phyloP scores from a whole-genome alignment of 2,329 filamentous ascomycete genomes.

The Aspergillus versicolor region DNA sequence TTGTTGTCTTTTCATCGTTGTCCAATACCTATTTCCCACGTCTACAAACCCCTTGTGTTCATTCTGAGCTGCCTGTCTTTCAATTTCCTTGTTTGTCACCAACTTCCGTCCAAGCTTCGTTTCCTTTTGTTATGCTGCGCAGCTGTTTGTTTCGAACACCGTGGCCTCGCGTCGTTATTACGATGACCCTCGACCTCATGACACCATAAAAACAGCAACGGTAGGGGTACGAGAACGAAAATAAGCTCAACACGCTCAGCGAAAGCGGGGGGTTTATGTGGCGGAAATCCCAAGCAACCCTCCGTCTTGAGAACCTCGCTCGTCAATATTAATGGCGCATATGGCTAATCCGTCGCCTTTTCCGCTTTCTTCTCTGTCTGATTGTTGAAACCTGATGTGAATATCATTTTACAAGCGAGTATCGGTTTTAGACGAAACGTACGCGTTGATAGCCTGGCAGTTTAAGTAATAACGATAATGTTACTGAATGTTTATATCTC shows the following conservation, averaged over 20 bases:
- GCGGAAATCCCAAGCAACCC: not conserved
- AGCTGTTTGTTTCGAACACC: conserved; percentile 2
- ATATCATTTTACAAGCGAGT: conserved; percentile 11
- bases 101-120: conserved; percentile 19
- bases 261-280: not conserved
- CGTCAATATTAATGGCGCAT: not conserved
- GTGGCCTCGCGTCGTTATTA: conserved; percentile 10
- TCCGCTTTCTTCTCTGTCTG: conserved; percentile 6
- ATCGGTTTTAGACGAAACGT: conserved; percentile 16
- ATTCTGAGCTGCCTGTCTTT: conserved; percentile 26
- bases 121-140: conserved; percentile 8
- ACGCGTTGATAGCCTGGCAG: conserved; percentile 17
- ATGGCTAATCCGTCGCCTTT: not conserved
- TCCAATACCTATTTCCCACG: conserved; percentile 26
- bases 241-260: not conserved
- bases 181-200: conserved; percentile 17
- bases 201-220: conserved; percentile 20
- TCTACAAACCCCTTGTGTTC: conserved; percentile 22
- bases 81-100: conserved; percentile 21
- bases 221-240: conserved; percentile 7
- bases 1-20: conserved; percentile 18
- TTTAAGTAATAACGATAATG: conserved; percentile 18
- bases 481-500: conserved; percentile 10
- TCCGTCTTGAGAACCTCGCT: not conserved
- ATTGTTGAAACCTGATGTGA: conserved; percentile 7